phyloP scores from a whole-genome alignment of 441 rosid genomes.

The Syzygium malaccense region DNA sequence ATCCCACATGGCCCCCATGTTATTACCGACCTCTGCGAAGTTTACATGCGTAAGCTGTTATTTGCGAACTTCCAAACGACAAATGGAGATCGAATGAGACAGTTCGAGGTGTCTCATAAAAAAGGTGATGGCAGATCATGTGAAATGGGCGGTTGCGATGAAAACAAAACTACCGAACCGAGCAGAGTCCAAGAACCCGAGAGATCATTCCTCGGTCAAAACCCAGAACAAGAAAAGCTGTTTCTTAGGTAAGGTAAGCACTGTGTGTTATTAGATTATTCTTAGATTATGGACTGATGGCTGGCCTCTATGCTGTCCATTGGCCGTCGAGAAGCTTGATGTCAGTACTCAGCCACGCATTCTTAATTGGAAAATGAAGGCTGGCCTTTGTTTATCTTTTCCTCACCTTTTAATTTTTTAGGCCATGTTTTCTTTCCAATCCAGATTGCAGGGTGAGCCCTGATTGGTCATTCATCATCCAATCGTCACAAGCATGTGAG shows the following conservation, averaged over 20 bases:
- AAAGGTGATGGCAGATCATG: background rate
- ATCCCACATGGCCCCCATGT: slow-evolving; percentile 21
- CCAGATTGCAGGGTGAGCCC: background rate
- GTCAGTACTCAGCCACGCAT: background rate
- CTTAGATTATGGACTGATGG: background rate
- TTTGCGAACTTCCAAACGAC: slow-evolving; percentile 14
- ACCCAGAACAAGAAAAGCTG: background rate
- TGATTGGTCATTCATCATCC: background rate
- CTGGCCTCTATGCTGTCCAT: background rate
- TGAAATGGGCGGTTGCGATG: background rate
- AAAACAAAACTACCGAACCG: background rate
- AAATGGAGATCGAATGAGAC: background rate
- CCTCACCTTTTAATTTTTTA: background rate
- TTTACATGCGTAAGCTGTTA: slow-evolving; percentile 4
- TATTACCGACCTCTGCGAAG: slow-evolving; percentile 7
- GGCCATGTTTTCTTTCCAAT: no score
- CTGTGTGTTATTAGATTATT: background rate
- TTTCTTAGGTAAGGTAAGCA: background rate
- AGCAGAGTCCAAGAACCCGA: background rate
- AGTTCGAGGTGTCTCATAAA: background rate
- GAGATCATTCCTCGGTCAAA: background rate
- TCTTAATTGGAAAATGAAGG: background rate
- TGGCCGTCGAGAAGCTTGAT: background rate
- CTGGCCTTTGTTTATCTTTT: background rate
- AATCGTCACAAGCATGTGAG: background rate